phyloP scores from a whole-genome alignment of 169 alveolate species.

The Eimeria falciformis region DNA sequence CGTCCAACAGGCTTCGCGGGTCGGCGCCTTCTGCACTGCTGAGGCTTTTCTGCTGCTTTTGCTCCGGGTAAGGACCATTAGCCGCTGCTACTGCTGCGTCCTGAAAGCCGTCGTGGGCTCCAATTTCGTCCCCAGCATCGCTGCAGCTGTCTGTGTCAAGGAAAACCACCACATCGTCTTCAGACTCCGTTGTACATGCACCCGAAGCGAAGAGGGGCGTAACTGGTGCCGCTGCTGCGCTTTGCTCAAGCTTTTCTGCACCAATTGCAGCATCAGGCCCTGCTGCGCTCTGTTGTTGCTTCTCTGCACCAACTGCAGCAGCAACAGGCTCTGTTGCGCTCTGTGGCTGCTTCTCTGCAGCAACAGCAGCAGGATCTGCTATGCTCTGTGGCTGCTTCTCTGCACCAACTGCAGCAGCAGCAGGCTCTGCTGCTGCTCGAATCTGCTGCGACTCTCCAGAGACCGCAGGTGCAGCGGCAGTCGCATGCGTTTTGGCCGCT shows the following conservation, averaged over 20 bases:
- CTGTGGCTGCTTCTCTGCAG: too few species aligned
- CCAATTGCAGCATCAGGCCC: not conserved
- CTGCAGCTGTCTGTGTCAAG: constrained; percentile 23
- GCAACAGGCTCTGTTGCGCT: not conserved
- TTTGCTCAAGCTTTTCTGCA: not conserved
- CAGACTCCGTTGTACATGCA: constrained; percentile 29
- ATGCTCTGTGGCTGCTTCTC: not conserved
- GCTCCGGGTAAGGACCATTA: not conserved
- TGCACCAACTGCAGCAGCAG: not conserved
- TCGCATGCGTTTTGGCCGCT: not conserved
- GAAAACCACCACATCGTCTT: constrained; percentile 18
- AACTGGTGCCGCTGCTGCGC: not conserved
- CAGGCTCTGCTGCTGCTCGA: not conserved
- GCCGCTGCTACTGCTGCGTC: constrained; percentile 59
- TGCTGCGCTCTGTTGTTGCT: not conserved
- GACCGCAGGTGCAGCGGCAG: not conserved
- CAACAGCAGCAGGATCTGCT: not conserved
- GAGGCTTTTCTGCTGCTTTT: not conserved
- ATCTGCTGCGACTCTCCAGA: too few species aligned
- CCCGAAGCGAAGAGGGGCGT: not conserved
- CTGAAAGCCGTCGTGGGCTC: not conserved
- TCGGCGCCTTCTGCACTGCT: too few species aligned
- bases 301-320: not conserved
- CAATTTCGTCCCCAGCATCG: not conserved
- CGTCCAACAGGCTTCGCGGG: not conserved